phyloP scores from a whole-genome alignment of 2,329 filamentous ascomycete species.

The Diatrype stigma region DNA sequence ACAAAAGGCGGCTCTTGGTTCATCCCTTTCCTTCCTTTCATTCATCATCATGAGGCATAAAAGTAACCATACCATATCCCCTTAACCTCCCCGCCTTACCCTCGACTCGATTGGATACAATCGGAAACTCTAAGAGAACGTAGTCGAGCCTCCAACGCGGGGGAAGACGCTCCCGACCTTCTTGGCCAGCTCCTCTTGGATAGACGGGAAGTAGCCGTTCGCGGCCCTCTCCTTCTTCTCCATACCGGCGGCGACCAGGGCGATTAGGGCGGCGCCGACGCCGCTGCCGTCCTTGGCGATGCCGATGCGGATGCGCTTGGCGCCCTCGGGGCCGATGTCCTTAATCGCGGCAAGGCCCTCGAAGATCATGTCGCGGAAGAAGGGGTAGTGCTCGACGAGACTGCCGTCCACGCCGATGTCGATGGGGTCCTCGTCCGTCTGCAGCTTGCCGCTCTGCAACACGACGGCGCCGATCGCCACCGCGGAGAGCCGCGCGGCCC shows the following conservation, averaged over 20 bases:
- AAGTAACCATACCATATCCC: too few species aligned
- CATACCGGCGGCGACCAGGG: constrained; percentile 74
- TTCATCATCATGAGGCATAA: too few species aligned
- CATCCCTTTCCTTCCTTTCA: neutral
- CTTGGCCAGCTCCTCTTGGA: constrained; percentile 36
- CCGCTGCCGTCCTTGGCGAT: constrained; percentile 96
- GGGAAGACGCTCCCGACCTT: constrained; percentile 21
- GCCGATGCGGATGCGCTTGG: constrained; percentile 85
- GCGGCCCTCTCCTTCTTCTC: constrained; percentile 40
- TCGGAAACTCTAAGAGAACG: too few species aligned
- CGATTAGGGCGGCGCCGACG: constrained; percentile 93
- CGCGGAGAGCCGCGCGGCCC: constrained; percentile 81
- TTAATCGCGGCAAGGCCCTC: constrained; percentile 74
- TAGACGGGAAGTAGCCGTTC: constrained; percentile 36
- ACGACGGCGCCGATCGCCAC: constrained; percentile 84
- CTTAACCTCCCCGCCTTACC: too few species aligned
- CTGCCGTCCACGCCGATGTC: constrained; percentile 95
- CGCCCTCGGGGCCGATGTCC: constrained; percentile 72
- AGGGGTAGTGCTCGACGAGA: constrained; percentile 92
- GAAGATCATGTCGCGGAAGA: constrained; percentile 83
- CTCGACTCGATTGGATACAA: too few species aligned
- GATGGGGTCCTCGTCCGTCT: constrained; percentile 62
- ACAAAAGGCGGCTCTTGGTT: constrained; percentile 11
- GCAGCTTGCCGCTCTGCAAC: constrained; percentile 71
- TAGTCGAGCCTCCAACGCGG: constrained; percentile 18